Evolutionary conservation across 805 yeast genomes (phyloP).

Genomic region (Martiniozyma abietophila): DNA sequence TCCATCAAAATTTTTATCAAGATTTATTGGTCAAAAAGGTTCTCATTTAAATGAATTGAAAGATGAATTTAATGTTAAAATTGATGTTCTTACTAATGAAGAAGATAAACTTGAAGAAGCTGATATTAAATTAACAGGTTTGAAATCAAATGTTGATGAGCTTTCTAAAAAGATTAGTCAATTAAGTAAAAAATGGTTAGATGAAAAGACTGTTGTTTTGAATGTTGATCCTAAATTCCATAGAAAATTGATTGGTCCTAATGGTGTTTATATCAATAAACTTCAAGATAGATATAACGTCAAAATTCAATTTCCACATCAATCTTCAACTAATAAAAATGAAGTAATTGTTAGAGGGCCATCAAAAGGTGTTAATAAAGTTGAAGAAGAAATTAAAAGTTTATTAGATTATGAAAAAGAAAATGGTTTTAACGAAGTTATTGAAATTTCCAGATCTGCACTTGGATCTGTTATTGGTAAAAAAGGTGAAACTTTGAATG

Average conservation of each 20-base stretch:
- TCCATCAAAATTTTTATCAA: conserved; percentile 60
- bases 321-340: conserved; percentile 36
- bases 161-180: conserved; percentile 51
- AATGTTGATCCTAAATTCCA: conserved; percentile 72
- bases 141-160: conserved; percentile 67
- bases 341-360: conserved; percentile 80
- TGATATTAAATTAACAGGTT: conserved; percentile 59
- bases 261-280: conserved; percentile 73
- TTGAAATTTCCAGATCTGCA: conserved; percentile 63
- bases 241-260: conserved; percentile 73
- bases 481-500: conserved; percentile 73
- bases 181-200: conserved; percentile 70
- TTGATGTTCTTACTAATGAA: conserved; percentile 56
- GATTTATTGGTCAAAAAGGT: conserved; percentile 89
- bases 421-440: conserved; percentile 59
- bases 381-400: conserved; percentile 76
- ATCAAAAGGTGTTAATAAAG: conserved; percentile 77
- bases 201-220: conserved; percentile 59
- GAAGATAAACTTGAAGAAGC: conserved; percentile 35
- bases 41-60: conserved; percentile 56
- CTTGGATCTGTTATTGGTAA: conserved; percentile 85
- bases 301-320: conserved; percentile 63
- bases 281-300: conserved; percentile 85
- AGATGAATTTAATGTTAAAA: conserved; percentile 63
- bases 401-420: conserved; percentile 80